Percentiles rank a stretch among this genome's conserved stretches.
These are phyloP conservation scores for Coemansia sp. DNA, from an alignment of 192 early-diverging fungal genomes.

Conservation along the genomic window DNA sequence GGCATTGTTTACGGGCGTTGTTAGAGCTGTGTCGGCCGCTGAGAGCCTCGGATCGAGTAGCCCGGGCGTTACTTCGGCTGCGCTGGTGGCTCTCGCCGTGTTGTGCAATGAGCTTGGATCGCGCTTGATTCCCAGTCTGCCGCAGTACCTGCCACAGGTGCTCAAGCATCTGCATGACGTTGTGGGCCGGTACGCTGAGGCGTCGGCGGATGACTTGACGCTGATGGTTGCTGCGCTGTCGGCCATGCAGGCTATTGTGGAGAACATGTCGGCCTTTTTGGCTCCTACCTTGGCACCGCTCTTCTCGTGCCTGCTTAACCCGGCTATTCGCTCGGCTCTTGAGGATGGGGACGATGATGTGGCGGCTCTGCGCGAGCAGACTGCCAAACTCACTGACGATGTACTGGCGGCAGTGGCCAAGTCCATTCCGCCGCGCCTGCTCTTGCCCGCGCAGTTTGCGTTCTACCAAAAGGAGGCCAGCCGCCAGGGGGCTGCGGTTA, in stretches of 20 bases:
- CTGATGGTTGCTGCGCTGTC: constrained; percentile 39
- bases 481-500: constrained; percentile 51
- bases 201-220: constrained; percentile 44
- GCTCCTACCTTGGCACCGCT: constrained; percentile 45
- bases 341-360: background rate
- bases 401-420: constrained; percentile 31
- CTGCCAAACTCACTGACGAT: constrained; percentile 12
- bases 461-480: constrained; percentile 55
- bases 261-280: constrained; percentile 52
- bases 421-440: constrained; percentile 43
- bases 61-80: constrained; percentile 43
- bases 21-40: constrained; percentile 55
- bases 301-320: constrained; percentile 32
- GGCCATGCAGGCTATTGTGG: constrained; percentile 47
- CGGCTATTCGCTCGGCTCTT: constrained; percentile 6
- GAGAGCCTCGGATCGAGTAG: constrained; percentile 39
- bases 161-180: constrained; percentile 57
- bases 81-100: constrained; percentile 47
- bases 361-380: constrained; percentile 25
- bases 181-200: constrained; percentile 7
- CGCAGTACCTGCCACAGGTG: constrained; percentile 79
- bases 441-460: constrained; percentile 44
- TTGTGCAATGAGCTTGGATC: constrained; percentile 69
- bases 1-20: constrained; percentile 59
- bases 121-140: constrained; percentile 73